Evolutionary conservation across 2,329 filamentous ascomycete genomes (phyloP).

Genomic region (Monascus ruber): DNA sequence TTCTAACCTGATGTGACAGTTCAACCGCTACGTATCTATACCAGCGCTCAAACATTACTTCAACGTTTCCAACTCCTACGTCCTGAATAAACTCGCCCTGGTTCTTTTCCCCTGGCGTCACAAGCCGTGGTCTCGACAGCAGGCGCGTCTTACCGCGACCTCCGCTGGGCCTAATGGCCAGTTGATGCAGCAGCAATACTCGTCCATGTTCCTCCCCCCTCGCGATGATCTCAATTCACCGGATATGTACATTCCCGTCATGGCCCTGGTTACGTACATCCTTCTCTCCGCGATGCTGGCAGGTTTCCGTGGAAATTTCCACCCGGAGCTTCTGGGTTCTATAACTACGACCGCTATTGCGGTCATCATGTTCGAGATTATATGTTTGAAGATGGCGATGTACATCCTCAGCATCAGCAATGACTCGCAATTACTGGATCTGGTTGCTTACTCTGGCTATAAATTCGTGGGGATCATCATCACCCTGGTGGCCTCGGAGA

Average conservation of each 20-base stretch:
- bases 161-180: slow-evolving; percentile 44
- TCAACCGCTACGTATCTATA: slow-evolving; percentile 80
- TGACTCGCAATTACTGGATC: slow-evolving; percentile 81
- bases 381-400: slow-evolving; percentile 82
- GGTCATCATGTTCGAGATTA: slow-evolving; percentile 75
- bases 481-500: slow-evolving; percentile 68
- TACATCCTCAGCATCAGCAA: slow-evolving; percentile 91
- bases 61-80: slow-evolving; percentile 96
- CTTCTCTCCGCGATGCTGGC: slow-evolving; percentile 84
- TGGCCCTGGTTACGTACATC: slow-evolving; percentile 97
- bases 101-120: slow-evolving; percentile 97
- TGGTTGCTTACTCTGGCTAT: slow-evolving; percentile 94
- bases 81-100: slow-evolving; percentile 81
- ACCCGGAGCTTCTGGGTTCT: slow-evolving; percentile 83
- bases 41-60: slow-evolving; percentile 96
- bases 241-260: slow-evolving; percentile 98
- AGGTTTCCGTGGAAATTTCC: slow-evolving; percentile 79
- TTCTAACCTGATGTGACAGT: slow-evolving; percentile 30
- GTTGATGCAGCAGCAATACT: slow-evolving; percentile 46
- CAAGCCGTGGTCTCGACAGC: slow-evolving; percentile 91
- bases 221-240: slow-evolving; percentile 94
- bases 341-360: slow-evolving; percentile 75
- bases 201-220: slow-evolving; percentile 65
- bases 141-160: slow-evolving; percentile 42
- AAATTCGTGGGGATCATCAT: slow-evolving; percentile 97